Evolutionary conservation across 139 green algal genomes (phyloP).

Genomic region (Closterium sp.): DNA sequence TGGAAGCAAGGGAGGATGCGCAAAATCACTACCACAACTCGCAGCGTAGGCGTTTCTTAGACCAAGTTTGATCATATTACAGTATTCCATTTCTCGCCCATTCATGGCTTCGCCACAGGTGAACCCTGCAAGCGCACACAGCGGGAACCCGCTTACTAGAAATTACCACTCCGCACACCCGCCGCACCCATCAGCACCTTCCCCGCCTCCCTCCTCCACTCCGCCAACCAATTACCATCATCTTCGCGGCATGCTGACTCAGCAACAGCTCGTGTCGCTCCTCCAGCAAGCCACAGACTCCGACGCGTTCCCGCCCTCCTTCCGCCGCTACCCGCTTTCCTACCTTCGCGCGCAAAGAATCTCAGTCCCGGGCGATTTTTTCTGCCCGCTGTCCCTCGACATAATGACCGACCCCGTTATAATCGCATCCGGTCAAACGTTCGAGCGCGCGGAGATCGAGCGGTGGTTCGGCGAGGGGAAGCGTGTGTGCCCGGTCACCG

Average conservation of each 20-base stretch:
- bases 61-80: background rate
- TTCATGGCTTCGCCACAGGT: background rate
- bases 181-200: background rate
- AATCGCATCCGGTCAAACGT: slow-evolving; percentile 37
- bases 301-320: background rate
- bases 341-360: background rate
- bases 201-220: too few species aligned
- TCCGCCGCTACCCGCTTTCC: background rate
- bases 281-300: background rate
- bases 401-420: slow-evolving; percentile 30
- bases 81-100: background rate
- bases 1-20: too few species aligned
- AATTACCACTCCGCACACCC: background rate
- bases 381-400: slow-evolving; percentile 7
- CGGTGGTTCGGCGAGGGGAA: slow-evolving; percentile 16
- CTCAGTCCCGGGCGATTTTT: background rate
- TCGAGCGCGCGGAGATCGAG: slow-evolving; percentile 23
- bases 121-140: background rate
- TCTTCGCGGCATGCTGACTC: background rate
- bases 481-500: background rate
- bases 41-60: background rate
- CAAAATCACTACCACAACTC: background rate
- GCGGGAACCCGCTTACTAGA: background rate
- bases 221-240: background rate
- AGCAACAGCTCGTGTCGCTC: background rate